Conservation (phyloP, 441 rosid species). For the Aquilaria agallochum region DNA sequence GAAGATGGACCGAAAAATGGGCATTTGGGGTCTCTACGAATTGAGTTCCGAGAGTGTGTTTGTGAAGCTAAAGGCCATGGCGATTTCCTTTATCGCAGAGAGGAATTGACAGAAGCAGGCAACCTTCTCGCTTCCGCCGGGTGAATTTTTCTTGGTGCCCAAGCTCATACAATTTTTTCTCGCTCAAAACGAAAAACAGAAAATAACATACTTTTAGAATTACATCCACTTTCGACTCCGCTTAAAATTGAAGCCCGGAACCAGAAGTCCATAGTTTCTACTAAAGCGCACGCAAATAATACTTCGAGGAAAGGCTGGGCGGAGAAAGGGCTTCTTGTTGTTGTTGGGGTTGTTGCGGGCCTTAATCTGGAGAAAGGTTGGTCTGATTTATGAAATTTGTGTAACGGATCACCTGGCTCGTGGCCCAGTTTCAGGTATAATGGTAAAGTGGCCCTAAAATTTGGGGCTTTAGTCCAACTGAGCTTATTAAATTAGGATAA, state of each 20-base stretch:
- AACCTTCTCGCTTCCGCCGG: background rate
- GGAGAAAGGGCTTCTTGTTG: slow-evolving; percentile 10
- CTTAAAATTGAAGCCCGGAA: too few species aligned
- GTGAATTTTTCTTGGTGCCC: slow-evolving; percentile 23
- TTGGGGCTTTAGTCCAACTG: too few species aligned
- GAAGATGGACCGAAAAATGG: slow-evolving; percentile 36
- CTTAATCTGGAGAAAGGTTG: slow-evolving; percentile 1
- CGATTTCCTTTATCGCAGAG: slow-evolving; percentile 1
- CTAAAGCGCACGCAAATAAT: too few species aligned
- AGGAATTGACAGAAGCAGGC: background rate
- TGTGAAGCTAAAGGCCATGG: slow-evolving; percentile 6
- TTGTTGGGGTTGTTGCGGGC: slow-evolving; percentile 5
- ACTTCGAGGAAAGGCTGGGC: background rate
- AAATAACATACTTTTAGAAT: background rate
- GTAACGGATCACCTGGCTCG: too few species aligned
- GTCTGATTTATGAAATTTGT: too few species aligned
- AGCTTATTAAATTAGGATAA: too few species aligned
- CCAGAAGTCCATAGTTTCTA: too few species aligned
- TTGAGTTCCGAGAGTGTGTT: background rate
- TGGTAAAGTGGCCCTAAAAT: too few species aligned
- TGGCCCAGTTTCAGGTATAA: too few species aligned
- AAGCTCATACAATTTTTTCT: slow-evolving; percentile 19
- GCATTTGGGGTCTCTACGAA: slow-evolving; percentile 20
- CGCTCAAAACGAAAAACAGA: background rate
- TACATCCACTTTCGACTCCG: background rate